Conservation (phyloP, 2,329 filamentous ascomycete genomes). For the Fusarium caatingaense region DNA sequence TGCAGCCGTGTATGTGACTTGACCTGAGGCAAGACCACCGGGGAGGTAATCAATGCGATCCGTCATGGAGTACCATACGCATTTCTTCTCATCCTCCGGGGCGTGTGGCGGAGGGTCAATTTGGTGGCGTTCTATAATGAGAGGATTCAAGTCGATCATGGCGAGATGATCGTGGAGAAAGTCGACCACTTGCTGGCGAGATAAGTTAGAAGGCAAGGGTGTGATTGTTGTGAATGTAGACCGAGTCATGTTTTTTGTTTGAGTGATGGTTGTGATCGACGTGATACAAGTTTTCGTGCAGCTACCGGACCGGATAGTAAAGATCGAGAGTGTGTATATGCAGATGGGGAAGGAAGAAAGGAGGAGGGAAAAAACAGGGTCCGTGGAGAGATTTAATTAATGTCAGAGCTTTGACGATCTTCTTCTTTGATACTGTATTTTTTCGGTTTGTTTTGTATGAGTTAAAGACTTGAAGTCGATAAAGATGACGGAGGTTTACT, state of each 20-base stretch:
- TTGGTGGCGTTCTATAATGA: constrained; percentile 77
- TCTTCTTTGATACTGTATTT: neutral
- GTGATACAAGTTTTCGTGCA: neutral
- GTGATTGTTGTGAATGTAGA: constrained; percentile 82
- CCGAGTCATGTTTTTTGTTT: constrained; percentile 48
- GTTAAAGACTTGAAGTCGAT: constrained; percentile 9
- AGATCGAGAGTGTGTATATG: constrained; percentile 2
- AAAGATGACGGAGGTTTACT: constrained; percentile 17
- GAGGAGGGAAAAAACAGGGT: constrained; percentile 4
- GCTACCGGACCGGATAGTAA: neutral
- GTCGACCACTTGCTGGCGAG: constrained; percentile 75
- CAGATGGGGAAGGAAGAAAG: constrained; percentile 14
- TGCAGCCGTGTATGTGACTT: constrained; percentile 81
- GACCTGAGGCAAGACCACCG: constrained; percentile 70
- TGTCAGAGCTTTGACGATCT: constrained; percentile 6
- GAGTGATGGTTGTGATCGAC: constrained; percentile 25
- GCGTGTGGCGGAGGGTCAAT: constrained; percentile 76
- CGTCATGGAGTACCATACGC: constrained; percentile 81
- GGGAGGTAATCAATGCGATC: constrained; percentile 83
- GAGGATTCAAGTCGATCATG: constrained; percentile 90
- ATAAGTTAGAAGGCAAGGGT: constrained; percentile 75
- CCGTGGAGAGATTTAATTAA: neutral
- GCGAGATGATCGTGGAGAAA: constrained; percentile 82
- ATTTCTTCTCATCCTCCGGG: constrained; percentile 75
- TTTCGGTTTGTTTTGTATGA: neutral